These are phyloP conservation scores for Rhodotorula diobovata DNA, from an alignment of 768 basidiomycete species.

Conservation along the genomic window DNA sequence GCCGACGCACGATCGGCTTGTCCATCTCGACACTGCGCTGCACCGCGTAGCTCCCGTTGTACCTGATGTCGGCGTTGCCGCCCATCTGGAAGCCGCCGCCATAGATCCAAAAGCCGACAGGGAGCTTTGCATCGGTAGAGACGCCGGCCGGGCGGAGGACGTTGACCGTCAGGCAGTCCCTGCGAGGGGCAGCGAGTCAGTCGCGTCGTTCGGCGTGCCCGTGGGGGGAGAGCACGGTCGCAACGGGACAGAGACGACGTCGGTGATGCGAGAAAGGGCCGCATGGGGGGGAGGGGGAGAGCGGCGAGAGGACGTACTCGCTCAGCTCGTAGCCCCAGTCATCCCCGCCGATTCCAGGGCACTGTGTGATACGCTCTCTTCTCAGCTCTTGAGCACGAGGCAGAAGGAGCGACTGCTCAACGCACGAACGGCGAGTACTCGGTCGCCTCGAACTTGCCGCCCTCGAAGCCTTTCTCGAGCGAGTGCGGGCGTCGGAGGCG, in stretches of 20 bases:
- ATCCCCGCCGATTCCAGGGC: constrained; percentile 26
- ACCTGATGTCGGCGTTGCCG: constrained; percentile 27
- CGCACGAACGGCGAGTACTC: constrained; percentile 17
- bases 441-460: neutral
- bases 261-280: neutral
- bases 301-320: constrained; percentile 5
- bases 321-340: constrained; percentile 2
- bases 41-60: constrained; percentile 35
- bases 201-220: too few species aligned
- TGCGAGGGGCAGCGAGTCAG: neutral
- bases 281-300: neutral
- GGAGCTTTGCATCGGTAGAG: constrained; percentile 1
- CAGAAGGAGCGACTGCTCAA: too few species aligned
- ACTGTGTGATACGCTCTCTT: neutral
- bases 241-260: neutral
- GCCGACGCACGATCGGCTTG: constrained; percentile 30
- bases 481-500: constrained; percentile 59
- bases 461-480: constrained; percentile 43
- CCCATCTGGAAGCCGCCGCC: constrained; percentile 39
- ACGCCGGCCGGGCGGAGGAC: constrained; percentile 34
- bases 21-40: constrained; percentile 37
- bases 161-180: constrained; percentile 38
- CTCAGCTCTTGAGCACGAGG: neutral
- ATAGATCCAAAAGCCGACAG: constrained; percentile 43
- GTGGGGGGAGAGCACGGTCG: neutral